Percentiles rank a stretch among this genome's conserved stretches.
phyloP scores from a whole-genome alignment of 2,329 filamentous ascomycete genomes.

The Magnaporthiopsis incrustans region DNA sequence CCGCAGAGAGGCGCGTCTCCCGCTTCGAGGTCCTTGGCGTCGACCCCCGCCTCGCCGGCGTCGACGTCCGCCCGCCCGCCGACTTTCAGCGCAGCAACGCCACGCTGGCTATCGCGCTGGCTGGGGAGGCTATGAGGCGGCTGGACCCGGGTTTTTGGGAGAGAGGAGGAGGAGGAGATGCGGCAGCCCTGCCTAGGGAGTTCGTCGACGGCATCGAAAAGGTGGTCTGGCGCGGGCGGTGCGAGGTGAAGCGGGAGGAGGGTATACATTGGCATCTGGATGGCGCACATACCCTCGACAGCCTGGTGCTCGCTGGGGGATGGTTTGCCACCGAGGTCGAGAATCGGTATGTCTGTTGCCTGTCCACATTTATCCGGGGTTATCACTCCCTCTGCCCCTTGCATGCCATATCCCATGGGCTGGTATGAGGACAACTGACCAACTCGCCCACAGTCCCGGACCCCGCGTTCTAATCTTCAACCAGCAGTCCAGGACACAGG shows the following conservation, averaged over 20 bases:
- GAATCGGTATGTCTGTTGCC: constrained; percentile 13
- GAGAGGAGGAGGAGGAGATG: background rate
- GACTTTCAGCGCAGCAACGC: constrained; percentile 17
- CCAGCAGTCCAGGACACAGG: constrained; percentile 77
- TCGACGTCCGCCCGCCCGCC: constrained; percentile 12
- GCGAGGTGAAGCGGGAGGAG: constrained; percentile 50
- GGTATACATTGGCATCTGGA: constrained; percentile 72
- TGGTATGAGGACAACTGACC: background rate
- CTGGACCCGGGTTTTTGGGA: constrained; percentile 24
- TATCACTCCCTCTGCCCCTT: constrained; percentile 11
- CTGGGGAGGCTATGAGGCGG: constrained; percentile 33
- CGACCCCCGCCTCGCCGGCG: constrained; percentile 8
- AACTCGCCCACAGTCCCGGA: background rate
- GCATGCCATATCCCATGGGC: too few species aligned
- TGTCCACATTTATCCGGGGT: background rate
- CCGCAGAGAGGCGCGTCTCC: constrained; percentile 35
- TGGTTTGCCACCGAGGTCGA: constrained; percentile 57
- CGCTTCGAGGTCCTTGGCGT: constrained; percentile 13
- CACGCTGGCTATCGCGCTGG: constrained; percentile 26
- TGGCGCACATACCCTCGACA: constrained; percentile 81
- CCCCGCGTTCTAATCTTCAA: constrained; percentile 69
- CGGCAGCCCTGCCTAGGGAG: constrained; percentile 33
- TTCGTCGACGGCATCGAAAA: constrained; percentile 58
- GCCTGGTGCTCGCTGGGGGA: constrained; percentile 63
- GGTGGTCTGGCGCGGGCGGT: constrained; percentile 67